Percentiles rank a stretch among this genome's conserved stretches.
These are phyloP conservation scores for Bauhinia variegata DNA, from an alignment of 306 rosid genomes.

Conservation along the genomic window DNA sequence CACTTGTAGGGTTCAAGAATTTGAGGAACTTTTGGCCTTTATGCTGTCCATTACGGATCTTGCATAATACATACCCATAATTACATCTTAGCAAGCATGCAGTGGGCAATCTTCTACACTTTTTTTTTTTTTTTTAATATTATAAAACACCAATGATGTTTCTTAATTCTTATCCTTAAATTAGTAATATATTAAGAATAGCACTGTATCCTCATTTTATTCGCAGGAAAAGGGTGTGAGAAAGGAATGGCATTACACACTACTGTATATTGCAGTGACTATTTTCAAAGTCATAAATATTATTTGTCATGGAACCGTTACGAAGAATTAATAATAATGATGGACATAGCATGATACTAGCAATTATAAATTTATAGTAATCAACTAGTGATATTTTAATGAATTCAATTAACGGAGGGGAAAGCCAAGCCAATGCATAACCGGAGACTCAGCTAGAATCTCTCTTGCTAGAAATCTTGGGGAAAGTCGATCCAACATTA, in stretches of 20 bases:
- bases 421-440: constrained; percentile 29
- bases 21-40: constrained; percentile 39
- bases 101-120: constrained; percentile 36
- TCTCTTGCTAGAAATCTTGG: too few species aligned
- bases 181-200: constrained; percentile 5
- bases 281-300: constrained; percentile 38
- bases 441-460: too few species aligned
- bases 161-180: constrained; percentile 21
- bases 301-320: constrained; percentile 52
- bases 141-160: constrained; percentile 28
- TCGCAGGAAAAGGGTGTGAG: too few species aligned
- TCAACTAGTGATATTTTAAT: constrained; percentile 34
- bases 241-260: too few species aligned
- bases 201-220: constrained; percentile 16
- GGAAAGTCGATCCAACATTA: too few species aligned
- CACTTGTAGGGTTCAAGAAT: constrained; percentile 27
- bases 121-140: neutral
- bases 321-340: constrained; percentile 40
- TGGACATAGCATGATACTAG: constrained; percentile 49
- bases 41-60: constrained; percentile 34
- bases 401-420: constrained; percentile 9
- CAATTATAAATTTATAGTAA: constrained; percentile 32
- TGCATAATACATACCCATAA: constrained; percentile 22
- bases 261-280: too few species aligned
- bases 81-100: constrained; percentile 44